These are phyloP conservation scores for Globisporangium nodosum DNA, from an alignment of 352 stramenopile genomes.

Conservation along the genomic window DNA sequence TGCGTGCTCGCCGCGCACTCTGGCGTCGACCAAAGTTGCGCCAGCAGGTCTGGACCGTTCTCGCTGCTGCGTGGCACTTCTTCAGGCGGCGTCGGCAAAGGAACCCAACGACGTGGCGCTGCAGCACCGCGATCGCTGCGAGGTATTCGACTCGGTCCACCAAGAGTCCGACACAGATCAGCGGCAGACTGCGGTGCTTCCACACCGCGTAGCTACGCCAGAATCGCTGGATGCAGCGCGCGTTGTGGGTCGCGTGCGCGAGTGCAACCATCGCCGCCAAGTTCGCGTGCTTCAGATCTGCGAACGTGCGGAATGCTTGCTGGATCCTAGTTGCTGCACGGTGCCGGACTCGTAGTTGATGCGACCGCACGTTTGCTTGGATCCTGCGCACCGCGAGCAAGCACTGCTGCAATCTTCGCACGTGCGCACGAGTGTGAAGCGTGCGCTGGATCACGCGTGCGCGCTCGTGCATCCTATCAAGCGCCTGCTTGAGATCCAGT, in stretches of 20 bases:
- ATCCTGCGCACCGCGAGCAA: constrained; percentile 19
- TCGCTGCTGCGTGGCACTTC: constrained; percentile 16
- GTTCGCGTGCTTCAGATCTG: not conserved
- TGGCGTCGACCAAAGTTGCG: constrained; percentile 7
- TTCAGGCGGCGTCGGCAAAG: constrained; percentile 33
- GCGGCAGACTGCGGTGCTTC: constrained; percentile 19
- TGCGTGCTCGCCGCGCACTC: constrained; percentile 18
- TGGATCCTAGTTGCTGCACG: not conserved
- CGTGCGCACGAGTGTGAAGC: constrained; percentile 16
- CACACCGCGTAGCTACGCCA: constrained; percentile 30
- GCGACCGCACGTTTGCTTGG: constrained; percentile 10
- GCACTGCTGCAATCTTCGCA: not conserved
- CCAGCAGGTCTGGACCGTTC: constrained; percentile 39
- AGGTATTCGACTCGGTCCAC: constrained; percentile 46
- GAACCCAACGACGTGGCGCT: constrained; percentile 33
- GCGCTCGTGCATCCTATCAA: constrained; percentile 14
- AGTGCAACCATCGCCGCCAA: constrained; percentile 2
- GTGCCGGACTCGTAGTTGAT: not conserved
- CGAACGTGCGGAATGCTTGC: not conserved
- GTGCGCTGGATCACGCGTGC: constrained; percentile 32
- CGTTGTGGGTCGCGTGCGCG: constrained; percentile 12
- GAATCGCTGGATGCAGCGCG: constrained; percentile 19
- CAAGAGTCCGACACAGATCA: constrained; percentile 15
- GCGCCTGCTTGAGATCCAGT: constrained; percentile 12
- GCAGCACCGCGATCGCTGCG: constrained; percentile 34